Percentiles rank a stretch among this genome's conserved stretches.
Conservation (phyloP, 371 early-diverging fungal species). For the Mortierella sp. region DNA sequence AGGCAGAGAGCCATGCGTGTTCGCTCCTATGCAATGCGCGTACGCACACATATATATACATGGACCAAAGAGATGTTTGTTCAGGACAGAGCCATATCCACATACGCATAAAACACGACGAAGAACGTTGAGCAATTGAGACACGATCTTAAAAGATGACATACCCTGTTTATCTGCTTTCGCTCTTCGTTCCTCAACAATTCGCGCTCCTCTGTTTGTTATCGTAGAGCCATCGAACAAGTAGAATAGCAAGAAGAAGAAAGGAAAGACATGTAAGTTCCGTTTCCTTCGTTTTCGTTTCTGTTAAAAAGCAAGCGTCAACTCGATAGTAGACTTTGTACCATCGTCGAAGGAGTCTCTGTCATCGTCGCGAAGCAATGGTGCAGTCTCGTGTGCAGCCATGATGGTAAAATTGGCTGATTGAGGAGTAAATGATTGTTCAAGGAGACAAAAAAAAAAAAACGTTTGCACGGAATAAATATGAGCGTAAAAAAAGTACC, state of each 20-base stretch:
- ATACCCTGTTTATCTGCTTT: conserved; percentile 49
- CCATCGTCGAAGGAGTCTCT: conserved; percentile 37
- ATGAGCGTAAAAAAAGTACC: too few relatives aligned
- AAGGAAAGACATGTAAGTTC: too few relatives aligned
- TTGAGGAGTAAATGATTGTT: background rate
- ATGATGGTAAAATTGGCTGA: conserved; percentile 2
- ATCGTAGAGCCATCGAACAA: too few relatives aligned
- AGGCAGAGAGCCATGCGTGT: conserved; percentile 40
- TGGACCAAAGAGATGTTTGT: too few relatives aligned
- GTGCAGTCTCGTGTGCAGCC: conserved; percentile 25
- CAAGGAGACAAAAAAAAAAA: background rate
- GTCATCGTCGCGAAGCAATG: conserved; percentile 36
- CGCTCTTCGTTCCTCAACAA: conserved; percentile 36
- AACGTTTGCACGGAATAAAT: too few relatives aligned
- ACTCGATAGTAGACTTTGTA: background rate
- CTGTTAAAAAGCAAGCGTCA: too few relatives aligned
- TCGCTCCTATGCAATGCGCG: conserved; percentile 23
- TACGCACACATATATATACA: too few relatives aligned
- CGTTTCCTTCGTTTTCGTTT: too few relatives aligned
- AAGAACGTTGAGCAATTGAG: background rate
- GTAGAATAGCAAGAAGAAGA: too few relatives aligned
- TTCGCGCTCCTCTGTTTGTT: conserved; percentile 21
- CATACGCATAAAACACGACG: too few relatives aligned
- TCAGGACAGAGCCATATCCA: too few relatives aligned
- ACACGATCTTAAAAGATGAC: background rate